Percentiles rank a stretch among this genome's conserved stretches.
phyloP scores from a whole-genome alignment of 1,139 yeast species.

The Saccharomyces hybrid region DNA sequence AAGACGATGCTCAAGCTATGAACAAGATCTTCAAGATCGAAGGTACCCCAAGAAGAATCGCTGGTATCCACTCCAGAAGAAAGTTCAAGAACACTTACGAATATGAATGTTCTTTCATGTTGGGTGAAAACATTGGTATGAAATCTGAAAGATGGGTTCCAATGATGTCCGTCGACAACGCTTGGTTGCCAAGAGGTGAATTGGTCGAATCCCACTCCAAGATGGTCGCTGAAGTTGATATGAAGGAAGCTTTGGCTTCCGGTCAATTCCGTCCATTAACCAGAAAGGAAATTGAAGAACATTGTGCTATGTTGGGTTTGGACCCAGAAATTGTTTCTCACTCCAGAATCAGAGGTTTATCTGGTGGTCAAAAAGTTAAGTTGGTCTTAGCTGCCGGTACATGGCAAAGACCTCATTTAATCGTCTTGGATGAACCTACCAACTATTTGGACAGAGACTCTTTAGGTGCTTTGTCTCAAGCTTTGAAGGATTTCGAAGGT shows the following conservation, averaged over 20 bases:
- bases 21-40: conserved; percentile 98
- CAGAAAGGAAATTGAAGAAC: conserved; percentile 98
- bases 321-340: conserved; percentile 98
- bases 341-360: conserved; percentile 99
- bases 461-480: conserved; percentile 98
- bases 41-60: conserved; percentile 96
- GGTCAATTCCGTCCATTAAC: conserved; percentile 99
- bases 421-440: conserved; percentile 98
- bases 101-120: conserved; percentile 93
- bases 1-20: conserved; percentile 95
- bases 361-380: conserved; percentile 99
- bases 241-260: conserved; percentile 99
- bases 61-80: conserved; percentile 93
- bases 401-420: conserved; percentile 99
- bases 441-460: conserved; percentile 99
- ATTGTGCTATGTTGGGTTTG: conserved; percentile 97
- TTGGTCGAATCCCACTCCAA: conserved; percentile 96
- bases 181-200: conserved; percentile 99
- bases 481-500: conserved; percentile 97
- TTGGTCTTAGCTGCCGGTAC: conserved; percentile 99
- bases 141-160: conserved; percentile 99
- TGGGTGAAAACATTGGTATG: conserved; percentile 98
- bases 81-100: conserved; percentile 99
- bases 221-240: conserved; percentile 99
- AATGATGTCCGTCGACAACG: conserved; percentile 98